These are phyloP conservation scores for Piper longum DNA, from an alignment of 164 flowering plant species.

Conservation along the genomic window DNA sequence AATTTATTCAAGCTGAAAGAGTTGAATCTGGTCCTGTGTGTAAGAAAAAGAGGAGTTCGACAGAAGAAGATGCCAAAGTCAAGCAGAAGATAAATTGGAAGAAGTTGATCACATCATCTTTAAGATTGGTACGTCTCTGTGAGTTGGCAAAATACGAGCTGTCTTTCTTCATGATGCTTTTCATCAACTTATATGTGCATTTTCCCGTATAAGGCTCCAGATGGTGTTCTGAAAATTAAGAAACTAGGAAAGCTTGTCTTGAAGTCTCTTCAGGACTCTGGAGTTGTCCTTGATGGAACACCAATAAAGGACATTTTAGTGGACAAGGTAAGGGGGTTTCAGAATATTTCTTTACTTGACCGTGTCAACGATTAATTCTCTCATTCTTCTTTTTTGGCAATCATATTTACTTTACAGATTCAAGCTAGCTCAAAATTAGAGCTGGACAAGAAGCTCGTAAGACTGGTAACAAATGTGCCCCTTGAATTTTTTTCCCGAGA, in stretches of 20 bases:
- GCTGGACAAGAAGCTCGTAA: conserved; percentile 44
- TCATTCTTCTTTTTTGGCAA: background rate
- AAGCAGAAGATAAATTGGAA: conserved; percentile 67
- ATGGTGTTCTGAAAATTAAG: conserved; percentile 47
- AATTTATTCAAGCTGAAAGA: conserved; percentile 31
- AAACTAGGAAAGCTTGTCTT: conserved; percentile 47
- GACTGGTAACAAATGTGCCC: conserved; percentile 27
- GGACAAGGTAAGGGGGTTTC: conserved; percentile 33
- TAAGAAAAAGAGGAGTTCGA: conserved; percentile 18
- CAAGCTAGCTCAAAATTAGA: conserved; percentile 55
- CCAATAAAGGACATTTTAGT: conserved; percentile 25
- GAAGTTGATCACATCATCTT: conserved; percentile 52
- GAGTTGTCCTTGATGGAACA: conserved; percentile 27
- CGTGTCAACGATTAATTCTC: background rate
- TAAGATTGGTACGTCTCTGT: conserved; percentile 43
- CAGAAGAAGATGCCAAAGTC: conserved; percentile 1
- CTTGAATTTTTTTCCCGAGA: background rate
- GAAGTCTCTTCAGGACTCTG: conserved; percentile 46
- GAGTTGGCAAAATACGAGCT: background rate
- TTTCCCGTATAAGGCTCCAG: conserved; percentile 24
- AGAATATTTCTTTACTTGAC: background rate
- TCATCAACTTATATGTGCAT: conserved; percentile 3
- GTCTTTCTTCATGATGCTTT: background rate
- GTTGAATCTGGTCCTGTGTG: conserved; percentile 9
- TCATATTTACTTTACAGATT: conserved; percentile 31